Evolutionary conservation across 495 filamentous ascomycete species (phyloP).

Genomic region (Neurospora sp.): DNA sequence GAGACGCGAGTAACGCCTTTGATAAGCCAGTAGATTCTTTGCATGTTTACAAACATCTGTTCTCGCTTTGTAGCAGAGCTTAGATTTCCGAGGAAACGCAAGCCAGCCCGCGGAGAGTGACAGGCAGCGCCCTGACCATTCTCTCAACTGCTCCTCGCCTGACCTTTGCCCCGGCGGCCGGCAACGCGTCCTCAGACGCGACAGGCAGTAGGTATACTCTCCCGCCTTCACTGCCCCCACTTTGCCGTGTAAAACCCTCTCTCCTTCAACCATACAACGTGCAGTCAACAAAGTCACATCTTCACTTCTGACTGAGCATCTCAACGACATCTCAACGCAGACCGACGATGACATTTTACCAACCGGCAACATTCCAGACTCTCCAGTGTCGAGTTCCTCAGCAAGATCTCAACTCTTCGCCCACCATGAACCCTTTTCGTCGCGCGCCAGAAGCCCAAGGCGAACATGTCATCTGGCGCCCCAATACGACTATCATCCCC

Average conservation of each 20-base stretch:
- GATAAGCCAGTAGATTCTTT: background rate
- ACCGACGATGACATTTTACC: background rate
- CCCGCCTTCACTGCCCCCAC: background rate
- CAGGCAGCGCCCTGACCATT: background rate
- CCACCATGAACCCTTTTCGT: background rate
- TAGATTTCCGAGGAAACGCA: background rate
- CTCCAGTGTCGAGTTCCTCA: background rate
- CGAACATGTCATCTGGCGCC: background rate
- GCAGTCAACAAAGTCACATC: background rate
- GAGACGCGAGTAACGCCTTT: background rate
- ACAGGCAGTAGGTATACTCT: background rate
- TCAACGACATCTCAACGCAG: background rate
- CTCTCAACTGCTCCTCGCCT: background rate
- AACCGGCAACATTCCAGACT: background rate
- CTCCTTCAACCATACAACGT: background rate
- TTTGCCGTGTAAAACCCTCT: background rate
- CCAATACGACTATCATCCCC: background rate
- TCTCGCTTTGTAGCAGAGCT: background rate
- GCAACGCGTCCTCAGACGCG: background rate
- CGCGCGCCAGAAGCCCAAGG: background rate
- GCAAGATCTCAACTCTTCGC: background rate
- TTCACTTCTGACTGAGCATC: background rate
- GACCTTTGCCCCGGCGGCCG: background rate
- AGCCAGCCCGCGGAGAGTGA: background rate
- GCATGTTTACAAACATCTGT: background rate